Conservation (phyloP, 106 monocot genomes). For the Dioscorea alata region DNA sequence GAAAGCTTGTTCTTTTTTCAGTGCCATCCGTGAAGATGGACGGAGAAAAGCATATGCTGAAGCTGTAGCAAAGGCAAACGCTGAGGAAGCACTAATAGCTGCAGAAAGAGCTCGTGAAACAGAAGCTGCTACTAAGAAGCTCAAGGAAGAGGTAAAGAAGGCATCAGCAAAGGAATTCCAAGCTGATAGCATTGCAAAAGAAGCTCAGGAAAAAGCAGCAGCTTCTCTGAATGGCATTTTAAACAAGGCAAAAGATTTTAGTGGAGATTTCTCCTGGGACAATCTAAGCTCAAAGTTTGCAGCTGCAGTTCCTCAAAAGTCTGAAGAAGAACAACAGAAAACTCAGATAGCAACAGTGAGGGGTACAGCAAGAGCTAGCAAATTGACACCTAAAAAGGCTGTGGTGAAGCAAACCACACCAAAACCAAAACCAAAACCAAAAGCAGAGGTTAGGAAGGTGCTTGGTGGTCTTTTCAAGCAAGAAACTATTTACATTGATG, state of each 20-base stretch:
- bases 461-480: conserved; percentile 92
- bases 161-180: conserved; percentile 25
- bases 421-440: conserved; percentile 20
- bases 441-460: conserved; percentile 46
- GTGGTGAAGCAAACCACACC: conserved; percentile 38
- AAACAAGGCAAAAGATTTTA: conserved; percentile 36
- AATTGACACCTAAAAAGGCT: conserved; percentile 45
- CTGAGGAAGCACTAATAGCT: conserved; percentile 45
- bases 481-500: conserved; percentile 86
- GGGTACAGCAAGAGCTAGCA: conserved; percentile 63
- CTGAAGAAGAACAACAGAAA: conserved; percentile 20
- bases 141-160: conserved; percentile 39
- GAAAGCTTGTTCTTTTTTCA: conserved; percentile 3
- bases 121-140: conserved; percentile 36
- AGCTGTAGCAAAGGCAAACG: conserved; percentile 54
- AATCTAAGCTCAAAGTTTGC: conserved; percentile 61
- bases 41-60: conserved; percentile 77
- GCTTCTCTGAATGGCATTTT: conserved; percentile 44
- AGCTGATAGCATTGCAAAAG: conserved; percentile 15
- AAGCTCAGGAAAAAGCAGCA: conserved; percentile 22
- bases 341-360: conserved; percentile 57
- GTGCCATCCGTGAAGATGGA: conserved; percentile 81
- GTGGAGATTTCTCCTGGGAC: conserved; percentile 57
- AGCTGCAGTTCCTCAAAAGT: conserved; percentile 26
- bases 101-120: conserved; percentile 49